Base-by-base conservation (phyloP, 352 stramenopile species). In the Pythium chondricola region DNA sequence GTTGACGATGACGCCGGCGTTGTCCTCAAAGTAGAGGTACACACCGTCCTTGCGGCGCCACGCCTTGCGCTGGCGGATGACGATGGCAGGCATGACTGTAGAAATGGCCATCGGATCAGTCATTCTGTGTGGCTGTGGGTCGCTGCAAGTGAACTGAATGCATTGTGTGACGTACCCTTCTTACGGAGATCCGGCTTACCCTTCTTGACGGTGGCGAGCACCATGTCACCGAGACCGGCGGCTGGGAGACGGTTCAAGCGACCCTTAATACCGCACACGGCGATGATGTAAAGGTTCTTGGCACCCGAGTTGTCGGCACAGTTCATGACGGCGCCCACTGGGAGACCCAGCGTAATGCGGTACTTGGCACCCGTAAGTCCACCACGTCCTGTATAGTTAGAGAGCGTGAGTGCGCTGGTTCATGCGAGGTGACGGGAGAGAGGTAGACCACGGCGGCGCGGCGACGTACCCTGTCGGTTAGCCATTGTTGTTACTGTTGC, bases 1-100 rank as follows among this genome's bases (percentile, higher is more conserved):
- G 87, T 99, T 99, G 48, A 99, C 97, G 72, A 99, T 99, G 35
- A 99, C 97, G 73, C 97, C 97, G 46, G 97, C 97, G 83, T 98
- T 99, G 84, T 99, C 89, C 72, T 99, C 97, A 66, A 99, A 99
- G 84, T 99, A 99, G 70, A 99, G 98, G 83, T 98, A 99, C 25
- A 99, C 89, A 58, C 97, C 97, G 74, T 99, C 96, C 83, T 98
- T 98, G 71, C 97, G 95, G 65, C 97, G 84, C 92, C 97, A 99
- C 42, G 95, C 83, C 85, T 99, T 99, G 76, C 97, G 91, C 88
- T 99, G 97, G 69, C 97, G 79, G 61, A 99, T 97, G 53, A 99
- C 94, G 54, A 99, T 88, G 48, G 89, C 97, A 53, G 97, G 97
- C 88, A 99, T 98, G 65, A 99, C 97, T 79, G 74, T 63, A 17